phyloP scores from a whole-genome alignment of 2,329 filamentous ascomycete species.

The Aureobasidium subglaciale region DNA sequence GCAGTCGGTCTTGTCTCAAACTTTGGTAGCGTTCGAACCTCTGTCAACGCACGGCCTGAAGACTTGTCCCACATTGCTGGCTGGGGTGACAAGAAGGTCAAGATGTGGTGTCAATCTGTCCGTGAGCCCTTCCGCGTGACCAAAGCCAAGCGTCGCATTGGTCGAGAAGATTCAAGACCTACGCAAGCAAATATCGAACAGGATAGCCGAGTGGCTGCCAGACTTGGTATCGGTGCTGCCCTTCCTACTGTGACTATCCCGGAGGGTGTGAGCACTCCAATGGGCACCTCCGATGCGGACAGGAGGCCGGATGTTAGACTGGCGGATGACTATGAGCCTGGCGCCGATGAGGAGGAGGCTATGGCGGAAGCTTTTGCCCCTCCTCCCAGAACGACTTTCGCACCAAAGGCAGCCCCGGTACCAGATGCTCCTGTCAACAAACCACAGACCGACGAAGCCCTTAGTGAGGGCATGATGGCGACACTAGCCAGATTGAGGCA shows the following conservation, averaged over 20 bases:
- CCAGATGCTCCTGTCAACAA: constrained; percentile 33
- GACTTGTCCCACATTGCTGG: constrained; percentile 78
- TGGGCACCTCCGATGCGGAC: constrained; percentile 29
- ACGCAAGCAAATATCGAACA: constrained; percentile 22
- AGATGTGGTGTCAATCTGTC: constrained; percentile 73
- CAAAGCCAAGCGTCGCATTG: constrained; percentile 52
- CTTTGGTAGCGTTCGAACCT: constrained; percentile 81
- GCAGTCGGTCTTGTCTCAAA: constrained; percentile 83
- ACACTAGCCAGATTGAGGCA: constrained; percentile 50
- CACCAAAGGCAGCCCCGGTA: constrained; percentile 2
- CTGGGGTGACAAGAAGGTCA: constrained; percentile 94
- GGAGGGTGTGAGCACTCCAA: constrained; percentile 19
- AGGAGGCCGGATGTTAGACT: constrained; percentile 29
- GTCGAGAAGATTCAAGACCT: constrained; percentile 26
- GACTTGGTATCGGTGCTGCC: constrained; percentile 26
- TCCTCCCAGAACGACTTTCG: background rate
- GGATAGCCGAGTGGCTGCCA: constrained; percentile 23
- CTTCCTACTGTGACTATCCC: constrained; percentile 22
- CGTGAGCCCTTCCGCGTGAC: constrained; percentile 77
- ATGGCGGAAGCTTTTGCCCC: constrained; percentile 25
- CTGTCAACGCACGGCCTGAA: constrained; percentile 80
- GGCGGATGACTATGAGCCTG: constrained; percentile 27
- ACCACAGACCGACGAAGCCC: constrained; percentile 31
- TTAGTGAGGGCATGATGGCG: constrained; percentile 53
- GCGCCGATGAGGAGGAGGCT: constrained; percentile 43